Base-by-base conservation (phyloP, 352 stramenopile genomes). In the Peronospora belbahrii region DNA sequence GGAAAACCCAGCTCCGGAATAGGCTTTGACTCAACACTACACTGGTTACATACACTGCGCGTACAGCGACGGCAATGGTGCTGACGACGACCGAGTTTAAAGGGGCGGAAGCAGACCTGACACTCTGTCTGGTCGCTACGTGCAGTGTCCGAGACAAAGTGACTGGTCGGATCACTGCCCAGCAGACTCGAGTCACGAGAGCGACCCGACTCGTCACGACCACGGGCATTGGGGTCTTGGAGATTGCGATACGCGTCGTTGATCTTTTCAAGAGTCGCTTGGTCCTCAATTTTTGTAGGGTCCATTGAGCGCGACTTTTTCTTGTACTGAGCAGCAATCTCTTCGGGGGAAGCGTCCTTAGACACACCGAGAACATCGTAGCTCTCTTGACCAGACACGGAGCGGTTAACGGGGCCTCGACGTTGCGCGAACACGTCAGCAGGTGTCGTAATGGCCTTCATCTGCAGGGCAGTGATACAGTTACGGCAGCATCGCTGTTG, bases 111-210 rank as follows among this genome's bases (percentile, higher is more conserved):
- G 36, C 78, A 92, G n/a, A 92, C 77, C 43, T 92, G 81, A 25
- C 81, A 92, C 50, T 92, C 81, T n/a, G 72, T 92, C 57, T 92
- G 81, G 46, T 89, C 81, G 34, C 70, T 85, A 14, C 81, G 81
- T 8, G 78, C 78, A 13, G 77, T 84, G 62, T 92, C 78, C 13
- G 76, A 77, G 10, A 80, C 63, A 22, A 85, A 84, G 43, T 73
- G 63, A 35, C 35, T 65, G 11, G 56, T 59, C 8, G 61, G 35
- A 38, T 73, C 53, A 19, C 51, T 48, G 10, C 51, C 49, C 5
- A 66, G 33, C 18, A 56, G n/a, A 54, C 65, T 79, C 24, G 79
- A 90, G 23, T 83, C 68, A 22, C 76, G 75, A 7, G 72, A 58
- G 5, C 67, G 59, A 15, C 72, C 72, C 34, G 78, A 87, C 43